These are phyloP conservation scores for Xylaria sp. DNA, from an alignment of 2,329 filamentous ascomycete species.

Conservation along the genomic window DNA sequence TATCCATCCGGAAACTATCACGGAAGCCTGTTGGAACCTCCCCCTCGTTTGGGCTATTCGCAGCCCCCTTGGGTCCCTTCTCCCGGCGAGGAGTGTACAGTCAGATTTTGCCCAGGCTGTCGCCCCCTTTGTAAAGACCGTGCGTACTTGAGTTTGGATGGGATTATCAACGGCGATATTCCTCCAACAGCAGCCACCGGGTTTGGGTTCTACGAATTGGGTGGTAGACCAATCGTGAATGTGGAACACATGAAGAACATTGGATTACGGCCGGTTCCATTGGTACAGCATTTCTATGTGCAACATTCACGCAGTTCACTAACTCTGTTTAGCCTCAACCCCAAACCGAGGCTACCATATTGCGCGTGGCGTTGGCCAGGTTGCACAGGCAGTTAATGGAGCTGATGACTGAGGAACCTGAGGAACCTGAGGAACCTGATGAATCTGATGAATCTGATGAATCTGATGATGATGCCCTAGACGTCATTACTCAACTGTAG, in stretches of 20 bases:
- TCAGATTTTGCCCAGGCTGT: slow-evolving; percentile 57
- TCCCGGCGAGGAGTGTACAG: slow-evolving; percentile 52
- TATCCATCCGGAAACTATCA: slow-evolving; percentile 30
- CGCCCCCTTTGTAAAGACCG: slow-evolving; percentile 51
- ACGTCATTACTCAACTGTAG: slow-evolving; percentile 46
- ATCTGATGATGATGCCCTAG: slow-evolving; percentile 48
- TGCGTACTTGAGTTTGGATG: slow-evolving; percentile 56
- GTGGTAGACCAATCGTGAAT: slow-evolving; percentile 51
- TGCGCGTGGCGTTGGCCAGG: slow-evolving; percentile 29
- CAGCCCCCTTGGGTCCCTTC: slow-evolving; percentile 46
- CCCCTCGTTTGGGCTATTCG: slow-evolving; percentile 26
- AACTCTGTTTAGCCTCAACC: slow-evolving; percentile 15
- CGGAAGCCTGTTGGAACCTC: slow-evolving; percentile 10
- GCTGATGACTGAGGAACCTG: slow-evolving; percentile 43
- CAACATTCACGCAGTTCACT: slow-evolving; percentile 19
- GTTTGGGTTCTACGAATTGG: slow-evolving; percentile 56
- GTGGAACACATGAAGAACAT: slow-evolving; percentile 47
- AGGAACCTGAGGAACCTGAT: no score
- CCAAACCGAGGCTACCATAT: no score
- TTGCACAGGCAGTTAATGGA: slow-evolving; percentile 13
- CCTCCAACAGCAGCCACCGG: slow-evolving; percentile 56
- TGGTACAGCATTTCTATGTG: slow-evolving; percentile 40
- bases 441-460: no score
- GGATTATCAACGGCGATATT: slow-evolving; percentile 55
- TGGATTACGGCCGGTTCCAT: slow-evolving; percentile 46